These are phyloP conservation scores for Phaeolepiota aurea DNA, from an alignment of 768 basidiomycete genomes.

Conservation along the genomic window DNA sequence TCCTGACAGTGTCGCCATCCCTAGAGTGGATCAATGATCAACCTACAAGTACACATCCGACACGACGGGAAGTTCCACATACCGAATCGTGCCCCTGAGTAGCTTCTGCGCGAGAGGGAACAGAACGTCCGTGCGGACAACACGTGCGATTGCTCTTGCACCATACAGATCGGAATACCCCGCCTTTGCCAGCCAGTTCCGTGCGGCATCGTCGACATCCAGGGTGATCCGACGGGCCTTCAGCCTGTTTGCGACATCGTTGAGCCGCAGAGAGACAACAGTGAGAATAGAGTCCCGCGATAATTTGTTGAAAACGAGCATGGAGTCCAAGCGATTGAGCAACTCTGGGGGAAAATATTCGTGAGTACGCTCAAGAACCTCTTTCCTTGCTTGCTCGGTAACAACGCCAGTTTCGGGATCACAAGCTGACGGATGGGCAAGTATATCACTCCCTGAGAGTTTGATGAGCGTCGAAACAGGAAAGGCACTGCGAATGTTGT, in stretches of 20 bases:
- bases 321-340: constrained; percentile 81
- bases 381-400: constrained; percentile 46
- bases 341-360: constrained; percentile 88
- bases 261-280: constrained; percentile 69
- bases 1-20: constrained; percentile 60
- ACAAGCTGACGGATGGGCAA: constrained; percentile 59
- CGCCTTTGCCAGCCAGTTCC: constrained; percentile 59
- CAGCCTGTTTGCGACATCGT: constrained; percentile 64
- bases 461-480: background rate
- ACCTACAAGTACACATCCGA: background rate
- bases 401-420: constrained; percentile 53
- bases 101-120: constrained; percentile 79
- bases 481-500: background rate
- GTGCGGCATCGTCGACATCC: constrained; percentile 56
- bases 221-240: constrained; percentile 58
- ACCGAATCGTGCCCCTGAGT: constrained; percentile 74
- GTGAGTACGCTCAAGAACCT: constrained; percentile 68
- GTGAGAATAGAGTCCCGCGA: constrained; percentile 64
- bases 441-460: constrained; percentile 54
- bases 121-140: constrained; percentile 74
- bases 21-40: constrained; percentile 16
- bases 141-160: constrained; percentile 80
- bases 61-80: constrained; percentile 9
- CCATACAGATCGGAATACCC: constrained; percentile 86
- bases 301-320: constrained; percentile 88